Base-by-base conservation (phyloP, 306 rosid species). In the Glycine latifolia region DNA sequence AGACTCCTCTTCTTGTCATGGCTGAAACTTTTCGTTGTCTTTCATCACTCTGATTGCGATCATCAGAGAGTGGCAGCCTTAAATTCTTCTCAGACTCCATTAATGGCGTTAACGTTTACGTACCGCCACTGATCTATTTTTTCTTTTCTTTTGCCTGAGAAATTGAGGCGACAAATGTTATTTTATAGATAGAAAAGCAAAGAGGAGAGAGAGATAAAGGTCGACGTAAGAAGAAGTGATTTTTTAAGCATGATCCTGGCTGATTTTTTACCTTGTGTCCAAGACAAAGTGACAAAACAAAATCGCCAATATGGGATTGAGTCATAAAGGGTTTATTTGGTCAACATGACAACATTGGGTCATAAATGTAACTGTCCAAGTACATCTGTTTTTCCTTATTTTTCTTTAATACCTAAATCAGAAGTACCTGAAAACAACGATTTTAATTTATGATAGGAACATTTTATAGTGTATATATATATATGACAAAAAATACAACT, bases 1-100 rank as follows among this genome's bases (percentile, higher is more conserved):
- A 86, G 62, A 88, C 92, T 87, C 93, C 97, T 85, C 79, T 85
- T 50, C 54, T 84, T n/a, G 89, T 85, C 86, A 89, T 86, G 81
- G 86, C 73, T 8, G 90, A 77, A 73, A 74, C 78, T 79, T 85
- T 88, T 52, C 67, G 50, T 47, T 80, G 76, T 56, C 10, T 58
- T 10, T 81, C 87, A 33, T 82, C 78, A 16, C 56, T 52, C 35
- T 65, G 71, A 5, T 59, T 50, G n/a, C 63, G 53, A 75, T 63
- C 75, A 67, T 63, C 62, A 39, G 82, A 79, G 33, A 90, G 75
- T n/a, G 86, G 87, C 8, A 89, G 77, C 50, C 4, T 11, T 16
- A 33, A 6, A 62, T 62, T 62, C 44, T 62, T 62, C 46, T 12
- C 68, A 2, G 68, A 11, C 15, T 62, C 68, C 68, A 62, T 62